A percentile compares a stretch with the other conserved stretches of the same genome.
Conservation (phyloP, 1,284 basidiomycete species). For the Austropuccinia psidii region DNA sequence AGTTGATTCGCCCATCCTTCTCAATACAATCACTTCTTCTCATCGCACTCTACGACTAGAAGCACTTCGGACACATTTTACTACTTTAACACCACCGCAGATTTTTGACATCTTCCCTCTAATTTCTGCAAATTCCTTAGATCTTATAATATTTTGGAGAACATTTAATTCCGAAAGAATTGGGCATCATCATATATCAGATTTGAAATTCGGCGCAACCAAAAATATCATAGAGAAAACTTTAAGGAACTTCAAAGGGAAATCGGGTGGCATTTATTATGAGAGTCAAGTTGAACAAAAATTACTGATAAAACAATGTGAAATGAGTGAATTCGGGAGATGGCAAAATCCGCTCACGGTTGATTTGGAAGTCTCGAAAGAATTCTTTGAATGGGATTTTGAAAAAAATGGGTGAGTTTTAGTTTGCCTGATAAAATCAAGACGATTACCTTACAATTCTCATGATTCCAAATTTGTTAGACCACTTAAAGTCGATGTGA, state of each 20-base stretch:
- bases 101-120: constrained; percentile 65
- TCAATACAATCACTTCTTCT: constrained; percentile 51
- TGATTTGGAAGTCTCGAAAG: constrained; percentile 42
- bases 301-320: constrained; percentile 60
- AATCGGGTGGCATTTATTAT: constrained; percentile 72
- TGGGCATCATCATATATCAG: constrained; percentile 59
- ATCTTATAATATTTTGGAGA: constrained; percentile 67
- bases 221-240: constrained; percentile 55
- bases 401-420: constrained; percentile 1
- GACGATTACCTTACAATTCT: not conserved
- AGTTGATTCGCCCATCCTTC: constrained; percentile 44
- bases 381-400: constrained; percentile 35
- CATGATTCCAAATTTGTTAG: not conserved
- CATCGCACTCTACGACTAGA: constrained; percentile 50
- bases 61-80: constrained; percentile 52
- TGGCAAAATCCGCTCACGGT: constrained; percentile 66
- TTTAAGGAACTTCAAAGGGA: constrained; percentile 58
- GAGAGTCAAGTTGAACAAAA: constrained; percentile 68
- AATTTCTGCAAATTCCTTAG: constrained; percentile 63
- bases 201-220: constrained; percentile 59
- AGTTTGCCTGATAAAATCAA: not conserved
- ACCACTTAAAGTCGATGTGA: constrained; percentile 3
- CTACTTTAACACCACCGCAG: constrained; percentile 57
- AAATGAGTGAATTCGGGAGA: constrained; percentile 64
- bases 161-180: constrained; percentile 54